Conservation (phyloP, 2,329 filamentous ascomycete genomes). For the Akanthomyces dipterigenus region DNA sequence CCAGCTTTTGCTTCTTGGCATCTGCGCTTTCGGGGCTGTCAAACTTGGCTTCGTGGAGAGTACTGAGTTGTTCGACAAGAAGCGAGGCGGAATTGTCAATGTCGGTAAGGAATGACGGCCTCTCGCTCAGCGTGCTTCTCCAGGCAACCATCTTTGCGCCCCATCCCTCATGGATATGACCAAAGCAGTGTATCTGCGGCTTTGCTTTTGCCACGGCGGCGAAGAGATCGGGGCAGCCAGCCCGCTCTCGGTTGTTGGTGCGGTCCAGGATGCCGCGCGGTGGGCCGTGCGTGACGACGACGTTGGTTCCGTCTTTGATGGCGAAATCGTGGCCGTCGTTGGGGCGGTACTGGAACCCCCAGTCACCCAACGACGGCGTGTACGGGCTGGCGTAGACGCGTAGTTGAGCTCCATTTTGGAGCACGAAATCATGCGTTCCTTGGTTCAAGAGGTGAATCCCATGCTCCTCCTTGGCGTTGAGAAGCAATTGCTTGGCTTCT, state of each 20-base stretch:
- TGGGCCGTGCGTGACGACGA: slow-evolving; percentile 30
- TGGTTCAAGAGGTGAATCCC: slow-evolving; percentile 35
- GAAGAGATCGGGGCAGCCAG: slow-evolving; percentile 27
- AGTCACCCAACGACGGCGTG: slow-evolving; percentile 32
- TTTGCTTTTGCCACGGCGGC: slow-evolving; percentile 21
- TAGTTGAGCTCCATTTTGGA: slow-evolving; percentile 34
- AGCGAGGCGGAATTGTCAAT: slow-evolving; percentile 39
- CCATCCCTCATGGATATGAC: slow-evolving; percentile 28
- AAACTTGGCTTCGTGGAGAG: background rate
- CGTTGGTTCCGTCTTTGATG: slow-evolving; percentile 21
- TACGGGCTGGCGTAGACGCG: slow-evolving; percentile 40
- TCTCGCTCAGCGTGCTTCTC: slow-evolving; percentile 23
- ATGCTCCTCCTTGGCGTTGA: slow-evolving; percentile 18
- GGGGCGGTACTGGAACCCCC: slow-evolving; percentile 39
- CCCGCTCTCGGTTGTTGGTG: slow-evolving; percentile 20
- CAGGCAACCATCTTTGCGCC: slow-evolving; percentile 41
- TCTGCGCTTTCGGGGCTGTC: background rate
- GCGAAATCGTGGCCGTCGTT: slow-evolving; percentile 19
- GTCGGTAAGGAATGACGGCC: slow-evolving; percentile 38
- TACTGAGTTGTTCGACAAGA: slow-evolving; percentile 20
- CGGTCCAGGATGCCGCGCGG: slow-evolving; percentile 36
- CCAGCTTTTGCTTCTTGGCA: background rate
- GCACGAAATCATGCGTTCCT: slow-evolving; percentile 31
- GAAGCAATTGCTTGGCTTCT: slow-evolving; percentile 25
- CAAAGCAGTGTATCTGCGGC: slow-evolving; percentile 31